These are phyloP conservation scores for Gypsophila paniculata DNA, from an alignment of 179 eudicot species.

Conservation along the genomic window DNA sequence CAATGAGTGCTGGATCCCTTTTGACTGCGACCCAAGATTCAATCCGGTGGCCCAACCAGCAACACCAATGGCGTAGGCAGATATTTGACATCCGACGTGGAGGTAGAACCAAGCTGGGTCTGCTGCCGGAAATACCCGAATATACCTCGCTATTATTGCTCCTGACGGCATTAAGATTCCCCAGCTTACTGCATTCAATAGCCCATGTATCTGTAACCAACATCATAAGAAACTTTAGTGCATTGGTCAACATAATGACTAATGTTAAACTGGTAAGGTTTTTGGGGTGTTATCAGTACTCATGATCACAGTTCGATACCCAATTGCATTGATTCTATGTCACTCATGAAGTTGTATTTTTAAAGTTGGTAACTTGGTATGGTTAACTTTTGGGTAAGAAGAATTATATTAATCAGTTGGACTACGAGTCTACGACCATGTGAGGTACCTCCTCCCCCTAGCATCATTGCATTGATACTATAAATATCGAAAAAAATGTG, in stretches of 20 bases:
- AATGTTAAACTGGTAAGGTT: background rate
- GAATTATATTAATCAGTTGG: too few species aligned
- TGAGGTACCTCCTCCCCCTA: too few species aligned
- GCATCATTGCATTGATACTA: too few species aligned
- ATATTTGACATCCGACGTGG: constrained; percentile 51
- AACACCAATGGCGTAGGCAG: constrained; percentile 52
- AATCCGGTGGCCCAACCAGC: constrained; percentile 64
- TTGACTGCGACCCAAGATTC: constrained; percentile 37
- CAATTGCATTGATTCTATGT: background rate
- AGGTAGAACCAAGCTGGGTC: constrained; percentile 78
- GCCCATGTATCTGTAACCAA: constrained; percentile 50
- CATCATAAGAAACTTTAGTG: background rate
- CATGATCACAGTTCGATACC: background rate
- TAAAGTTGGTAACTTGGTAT: too few species aligned
- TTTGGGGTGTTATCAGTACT: background rate
- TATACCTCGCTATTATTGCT: constrained; percentile 48
- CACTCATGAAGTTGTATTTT: too few species aligned
- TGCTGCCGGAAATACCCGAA: constrained; percentile 44
- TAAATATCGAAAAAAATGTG: too few species aligned
- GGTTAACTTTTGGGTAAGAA: too few species aligned
- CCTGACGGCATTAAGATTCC: constrained; percentile 67
- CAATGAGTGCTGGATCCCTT: constrained; percentile 29
- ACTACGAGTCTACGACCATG: too few species aligned
- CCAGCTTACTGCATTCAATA: constrained; percentile 60
- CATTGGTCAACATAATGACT: background rate